These are phyloP conservation scores for Cordyceps tenuipes DNA, from an alignment of 2,329 filamentous ascomycete genomes.

Conservation along the genomic window DNA sequence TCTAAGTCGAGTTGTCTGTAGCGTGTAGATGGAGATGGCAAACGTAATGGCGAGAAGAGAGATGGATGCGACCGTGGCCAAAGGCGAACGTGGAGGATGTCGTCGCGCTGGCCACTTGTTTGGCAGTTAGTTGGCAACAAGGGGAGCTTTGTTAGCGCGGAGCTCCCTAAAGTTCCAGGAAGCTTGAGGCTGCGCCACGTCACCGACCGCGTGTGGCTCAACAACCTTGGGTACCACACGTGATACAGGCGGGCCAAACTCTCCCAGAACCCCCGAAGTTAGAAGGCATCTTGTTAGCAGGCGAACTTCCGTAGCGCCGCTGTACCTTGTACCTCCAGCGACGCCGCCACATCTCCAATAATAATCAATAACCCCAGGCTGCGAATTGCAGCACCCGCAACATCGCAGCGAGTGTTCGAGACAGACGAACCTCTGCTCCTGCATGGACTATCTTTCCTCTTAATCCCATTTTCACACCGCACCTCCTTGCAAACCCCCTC, in stretches of 20 bases:
- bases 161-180: not conserved
- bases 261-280: too few relatives aligned
- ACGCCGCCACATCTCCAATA: not conserved
- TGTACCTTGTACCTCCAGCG: not conserved
- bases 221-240: not conserved
- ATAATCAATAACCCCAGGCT: too few relatives aligned
- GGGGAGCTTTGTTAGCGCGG: too few relatives aligned
- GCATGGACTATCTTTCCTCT: not conserved
- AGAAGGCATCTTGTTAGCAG: not conserved
- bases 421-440: not conserved
- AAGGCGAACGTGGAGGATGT: conserved; percentile 1
- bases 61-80: conserved; percentile 1
- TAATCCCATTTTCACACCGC: not conserved
- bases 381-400: conserved; percentile 3
- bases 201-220: not conserved
- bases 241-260: conserved; percentile 9
- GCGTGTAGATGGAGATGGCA: conserved; percentile 5
- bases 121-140: not conserved
- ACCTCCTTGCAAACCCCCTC: not conserved
- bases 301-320: not conserved
- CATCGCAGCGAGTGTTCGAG: not conserved
- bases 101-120: conserved; percentile 8
- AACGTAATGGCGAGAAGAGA: not conserved
- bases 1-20: conserved; percentile 20
- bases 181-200: not conserved